Evolutionary conservation across 164 flowering plant genomes (phyloP), one percentile per base, ranked within the genome.

Genomic region (Nymphaea colorata): DNA sequence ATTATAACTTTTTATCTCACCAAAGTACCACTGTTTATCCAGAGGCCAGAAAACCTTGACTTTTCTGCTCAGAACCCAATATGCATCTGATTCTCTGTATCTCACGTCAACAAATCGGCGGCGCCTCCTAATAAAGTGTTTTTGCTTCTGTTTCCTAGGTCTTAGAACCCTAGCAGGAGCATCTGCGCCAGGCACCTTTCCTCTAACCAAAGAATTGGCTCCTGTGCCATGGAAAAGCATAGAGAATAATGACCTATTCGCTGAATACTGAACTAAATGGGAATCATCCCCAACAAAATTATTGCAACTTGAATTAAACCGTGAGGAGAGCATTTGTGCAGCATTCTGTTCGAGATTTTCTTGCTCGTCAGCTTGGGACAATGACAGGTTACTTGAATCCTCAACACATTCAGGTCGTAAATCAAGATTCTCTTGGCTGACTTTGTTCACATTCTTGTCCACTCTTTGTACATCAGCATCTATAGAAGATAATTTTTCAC

Each of bases 281-380:
- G 70, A 73, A 53, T 71, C 59, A 47, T 81, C 84, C 45, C 82
- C 77, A 64, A 83, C 71, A 77, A 83, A 84, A 8, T 85, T 87
- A 7, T 89, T 87, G 64, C 87, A 90, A 70, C 80, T 87, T 5
- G 99, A 95, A 74, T 94, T 94, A 81, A 94, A 94, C 71, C 98
- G 80, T 66, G 99, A 92, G 2, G 94, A 92, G 41, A 95, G 91
- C 99, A 95, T 95, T 83, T 85, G 90, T 4, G 98, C 98, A 55
- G 99, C 99, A 86, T 95, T 95, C 73, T 85, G 87, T 71, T 95
- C 99, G 64, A 95, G 96, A 72, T 92, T 89, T 73, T 92, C 94
- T 73, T 90, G 96, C 73, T 88, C 94, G 6, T 84, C 91, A 44
- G 83, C 89, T 25, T 61, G 80, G n/a, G 12, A 41, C 2, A 4